Percentiles rank a stretch among this genome's conserved stretches.
phyloP scores from a whole-genome alignment of 805 yeast genomes.

The Saccharomycopsis schoenii region DNA sequence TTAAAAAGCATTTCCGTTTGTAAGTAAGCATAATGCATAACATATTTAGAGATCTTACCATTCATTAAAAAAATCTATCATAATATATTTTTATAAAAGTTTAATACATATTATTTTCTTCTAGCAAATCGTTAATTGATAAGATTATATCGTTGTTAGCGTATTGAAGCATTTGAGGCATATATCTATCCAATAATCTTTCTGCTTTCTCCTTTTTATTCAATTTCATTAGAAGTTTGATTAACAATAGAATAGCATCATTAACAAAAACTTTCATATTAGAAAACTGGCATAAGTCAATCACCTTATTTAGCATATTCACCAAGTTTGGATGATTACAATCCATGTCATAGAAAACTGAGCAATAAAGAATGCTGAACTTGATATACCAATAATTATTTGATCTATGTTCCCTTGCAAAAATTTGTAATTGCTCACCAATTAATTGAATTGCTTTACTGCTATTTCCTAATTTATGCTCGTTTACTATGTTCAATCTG shows the following conservation, averaged over 20 bases:
- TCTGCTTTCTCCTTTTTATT: conserved; percentile 36
- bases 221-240: conserved; percentile 34
- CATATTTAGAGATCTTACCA: too few species aligned
- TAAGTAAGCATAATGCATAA: too few species aligned
- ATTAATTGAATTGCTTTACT: conserved; percentile 21
- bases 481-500: conserved; percentile 22
- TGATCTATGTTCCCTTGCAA: conserved; percentile 18
- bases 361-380: conserved; percentile 38
- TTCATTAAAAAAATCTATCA: neutral
- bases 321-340: conserved; percentile 37
- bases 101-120: neutral
- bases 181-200: conserved; percentile 29
- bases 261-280: conserved; percentile 36
- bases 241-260: conserved; percentile 38
- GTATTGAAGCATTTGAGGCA: conserved; percentile 37
- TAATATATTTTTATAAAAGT: neutral
- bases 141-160: conserved; percentile 21
- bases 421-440: conserved; percentile 20
- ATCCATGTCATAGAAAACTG: conserved; percentile 28
- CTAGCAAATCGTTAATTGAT: neutral
- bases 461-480: conserved; percentile 21
- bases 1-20: too few species aligned
- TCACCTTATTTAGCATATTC: conserved; percentile 38
- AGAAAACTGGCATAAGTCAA: conserved; percentile 37
- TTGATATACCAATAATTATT: conserved; percentile 37